A percentile compares a stretch with the other conserved stretches of the same genome.
These are phyloP conservation scores for Eruca vesicaria DNA, from an alignment of 441 rosid species.

Conservation along the genomic window DNA sequence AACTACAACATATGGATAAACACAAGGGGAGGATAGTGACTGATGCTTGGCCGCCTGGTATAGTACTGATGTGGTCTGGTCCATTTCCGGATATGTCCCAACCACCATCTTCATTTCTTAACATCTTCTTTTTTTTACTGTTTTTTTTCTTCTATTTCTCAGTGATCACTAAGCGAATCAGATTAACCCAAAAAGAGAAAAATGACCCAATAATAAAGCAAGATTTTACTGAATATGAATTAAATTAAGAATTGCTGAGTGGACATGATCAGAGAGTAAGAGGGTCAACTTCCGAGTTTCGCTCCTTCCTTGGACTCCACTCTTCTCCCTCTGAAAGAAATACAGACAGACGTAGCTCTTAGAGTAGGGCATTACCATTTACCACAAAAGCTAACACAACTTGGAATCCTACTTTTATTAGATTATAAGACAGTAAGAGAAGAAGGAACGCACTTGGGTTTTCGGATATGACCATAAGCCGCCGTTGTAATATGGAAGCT, in stretches of 20 bases:
- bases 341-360: background rate
- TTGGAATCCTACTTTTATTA: background rate
- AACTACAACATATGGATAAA: no score
- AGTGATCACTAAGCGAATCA: background rate
- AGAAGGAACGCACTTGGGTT: slow-evolving; percentile 46
- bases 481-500: slow-evolving; percentile 74
- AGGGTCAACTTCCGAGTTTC: slow-evolving; percentile 55
- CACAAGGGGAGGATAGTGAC: no score
- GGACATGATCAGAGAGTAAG: slow-evolving; percentile 40
- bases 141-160: background rate
- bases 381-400: slow-evolving; percentile 3
- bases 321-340: slow-evolving; percentile 52
- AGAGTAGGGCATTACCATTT: background rate
- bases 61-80: no score
- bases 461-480: slow-evolving; percentile 66
- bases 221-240: background rate
- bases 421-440: background rate
- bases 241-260: slow-evolving; percentile 10
- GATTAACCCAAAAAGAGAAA: background rate
- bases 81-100: no score
- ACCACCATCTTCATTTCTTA: no score
- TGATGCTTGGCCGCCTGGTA: no score
- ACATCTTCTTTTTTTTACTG: no score
- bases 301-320: slow-evolving; percentile 51
- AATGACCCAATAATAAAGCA: background rate